phyloP scores from a whole-genome alignment of 164 flowering plant genomes.

The Amborella trichopoda region DNA sequence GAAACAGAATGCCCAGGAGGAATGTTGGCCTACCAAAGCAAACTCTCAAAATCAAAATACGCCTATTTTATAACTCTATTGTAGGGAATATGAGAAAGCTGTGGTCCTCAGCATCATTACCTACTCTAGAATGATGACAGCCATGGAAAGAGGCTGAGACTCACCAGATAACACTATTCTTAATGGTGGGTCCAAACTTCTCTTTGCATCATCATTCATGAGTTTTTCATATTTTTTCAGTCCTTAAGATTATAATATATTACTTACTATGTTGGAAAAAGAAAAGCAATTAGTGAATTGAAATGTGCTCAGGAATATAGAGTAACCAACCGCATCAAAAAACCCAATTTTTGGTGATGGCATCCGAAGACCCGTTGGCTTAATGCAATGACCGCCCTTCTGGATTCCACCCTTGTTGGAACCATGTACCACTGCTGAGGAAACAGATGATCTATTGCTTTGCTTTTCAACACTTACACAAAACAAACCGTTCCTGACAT shows the following conservation, averaged over 20 bases:
- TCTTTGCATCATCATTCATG: too few relatives aligned
- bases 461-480: conserved; percentile 10
- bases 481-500: conserved; percentile 13
- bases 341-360: conserved; percentile 93
- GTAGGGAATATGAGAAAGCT: too few relatives aligned
- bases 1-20: not conserved
- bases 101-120: too few relatives aligned
- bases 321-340: conserved; percentile 78
- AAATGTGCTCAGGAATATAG: not conserved
- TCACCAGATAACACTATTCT: not conserved
- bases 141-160: not conserved
- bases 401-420: conserved; percentile 4
- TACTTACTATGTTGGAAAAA: not conserved
- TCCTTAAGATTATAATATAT: not conserved
- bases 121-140: too few relatives aligned
- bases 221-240: too few relatives aligned
- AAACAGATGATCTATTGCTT: too few relatives aligned
- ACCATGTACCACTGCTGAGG: conserved; percentile 15
- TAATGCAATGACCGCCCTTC: conserved; percentile 6
- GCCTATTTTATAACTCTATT: too few relatives aligned
- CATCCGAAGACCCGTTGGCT: conserved; percentile 77
- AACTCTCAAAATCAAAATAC: not conserved
- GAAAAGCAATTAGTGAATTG: not conserved
- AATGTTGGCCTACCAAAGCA: not conserved
- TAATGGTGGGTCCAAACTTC: not conserved